A percentile compares a stretch with the other conserved stretches of the same genome.
Conservation (phyloP, 345 rosid species). For the Eucalyptus cloeziana region DNA sequence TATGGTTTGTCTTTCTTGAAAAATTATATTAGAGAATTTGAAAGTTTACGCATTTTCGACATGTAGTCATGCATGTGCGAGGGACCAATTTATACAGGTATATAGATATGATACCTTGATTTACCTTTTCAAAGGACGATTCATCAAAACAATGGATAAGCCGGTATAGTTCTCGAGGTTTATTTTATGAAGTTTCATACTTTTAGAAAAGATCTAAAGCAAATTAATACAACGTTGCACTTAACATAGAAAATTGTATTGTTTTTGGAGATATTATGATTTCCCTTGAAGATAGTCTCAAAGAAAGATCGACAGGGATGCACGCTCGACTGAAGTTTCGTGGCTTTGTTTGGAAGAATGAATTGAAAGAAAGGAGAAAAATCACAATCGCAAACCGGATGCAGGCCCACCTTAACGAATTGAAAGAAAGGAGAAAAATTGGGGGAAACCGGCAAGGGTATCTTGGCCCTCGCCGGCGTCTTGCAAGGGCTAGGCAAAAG, state of each 20-base stretch:
- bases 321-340: too few relatives aligned
- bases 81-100: background rate
- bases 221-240: background rate
- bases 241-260: background rate
- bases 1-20: background rate
- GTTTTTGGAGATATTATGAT: background rate
- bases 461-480: too few relatives aligned
- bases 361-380: too few relatives aligned
- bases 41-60: background rate
- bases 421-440: too few relatives aligned
- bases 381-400: too few relatives aligned
- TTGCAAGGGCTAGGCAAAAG: too few relatives aligned
- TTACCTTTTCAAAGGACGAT: background rate
- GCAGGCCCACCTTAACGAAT: too few relatives aligned
- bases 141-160: background rate
- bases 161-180: background rate
- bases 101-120: background rate
- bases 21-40: background rate
- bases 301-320: too few relatives aligned
- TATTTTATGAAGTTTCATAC: background rate
- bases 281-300: background rate
- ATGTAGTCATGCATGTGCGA: background rate
- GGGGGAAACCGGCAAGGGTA: too few relatives aligned
- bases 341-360: too few relatives aligned
- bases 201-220: background rate